phyloP scores from a whole-genome alignment of 176 grass and related monocot genomes.

The Neostapfia colusana region DNA sequence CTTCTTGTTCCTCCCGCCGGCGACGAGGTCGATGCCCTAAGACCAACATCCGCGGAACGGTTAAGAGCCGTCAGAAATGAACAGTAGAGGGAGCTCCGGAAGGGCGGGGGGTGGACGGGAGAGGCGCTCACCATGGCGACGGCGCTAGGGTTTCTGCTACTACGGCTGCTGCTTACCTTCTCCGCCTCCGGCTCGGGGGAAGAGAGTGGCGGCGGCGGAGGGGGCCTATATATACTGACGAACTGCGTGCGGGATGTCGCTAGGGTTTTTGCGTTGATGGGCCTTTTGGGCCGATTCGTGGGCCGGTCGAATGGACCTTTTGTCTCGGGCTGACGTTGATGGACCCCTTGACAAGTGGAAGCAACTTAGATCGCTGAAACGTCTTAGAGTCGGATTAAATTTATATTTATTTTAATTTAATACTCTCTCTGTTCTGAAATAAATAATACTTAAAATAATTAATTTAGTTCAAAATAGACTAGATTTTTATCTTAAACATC shows the following conservation, averaged over 20 bases:
- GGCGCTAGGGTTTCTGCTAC: constrained; percentile 35
- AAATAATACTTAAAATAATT: too few species aligned
- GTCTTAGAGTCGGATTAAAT: too few species aligned
- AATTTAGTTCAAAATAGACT: too few species aligned
- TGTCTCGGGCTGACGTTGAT: too few species aligned
- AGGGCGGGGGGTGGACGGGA: not conserved
- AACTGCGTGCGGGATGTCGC: not conserved
- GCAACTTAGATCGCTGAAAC: too few species aligned
- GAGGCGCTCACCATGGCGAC: constrained; percentile 33
- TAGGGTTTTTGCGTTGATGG: constrained; percentile 44
- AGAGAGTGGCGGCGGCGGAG: constrained; percentile 31
- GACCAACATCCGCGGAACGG: not conserved
- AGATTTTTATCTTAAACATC: too few species aligned
- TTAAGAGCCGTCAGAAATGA: not conserved
- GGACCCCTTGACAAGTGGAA: too few species aligned
- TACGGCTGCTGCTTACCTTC: constrained; percentile 38
- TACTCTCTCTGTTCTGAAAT: too few species aligned
- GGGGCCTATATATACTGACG: constrained; percentile 41
- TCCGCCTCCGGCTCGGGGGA: constrained; percentile 46
- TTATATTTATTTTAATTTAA: too few species aligned
- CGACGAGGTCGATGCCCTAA: constrained; percentile 74
- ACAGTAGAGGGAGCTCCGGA: too few species aligned
- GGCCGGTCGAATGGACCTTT: not conserved
- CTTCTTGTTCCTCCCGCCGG: constrained; percentile 77
- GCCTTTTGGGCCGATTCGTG: not conserved